Base-by-base conservation (phyloP, 495 filamentous ascomycete species). In the Trichoderma virens region DNA sequence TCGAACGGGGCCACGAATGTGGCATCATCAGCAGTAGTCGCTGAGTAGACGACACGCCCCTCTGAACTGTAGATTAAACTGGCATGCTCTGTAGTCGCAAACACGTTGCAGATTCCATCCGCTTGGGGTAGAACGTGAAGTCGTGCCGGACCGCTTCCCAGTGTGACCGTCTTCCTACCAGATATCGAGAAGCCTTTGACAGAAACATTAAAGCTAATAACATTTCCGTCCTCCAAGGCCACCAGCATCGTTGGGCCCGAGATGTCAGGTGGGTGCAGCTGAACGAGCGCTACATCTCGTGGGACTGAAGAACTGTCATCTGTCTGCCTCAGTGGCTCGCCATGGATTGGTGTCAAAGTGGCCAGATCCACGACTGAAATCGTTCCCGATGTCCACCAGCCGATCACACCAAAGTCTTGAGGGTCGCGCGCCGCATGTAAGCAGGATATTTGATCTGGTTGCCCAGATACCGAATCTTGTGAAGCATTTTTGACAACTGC, bases 211-310 rank as follows among this genome's bases (percentile, higher is more conserved):
- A 93, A 99, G 1, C 89, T 96, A 59, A 94, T 83, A 11, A 99
- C 89, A 68, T 89, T 90, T 28, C 94, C 94, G 74, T 97, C 93
- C 25, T 93, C 91, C 86, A 97, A 91, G n/a, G 92, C 89, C 30
- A 96, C 80, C 65, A 99, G 92, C 2, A 99, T 76, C 0, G 89
- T 96, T 2, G 91, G 87, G 0, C 80, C 79, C 38, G 75, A 67
- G 5, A 72, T 45, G 43, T 70, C 60, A 45, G 71, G 66, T 18
- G 84, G 82, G 16, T 96, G 80, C 1, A 97, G 78, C 56, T 90
- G 83, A 4, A 88, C 87, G 13, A 98, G 79, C 2, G 90, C 83
- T 4, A 98, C 82, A 59, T 91, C 92, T 23, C 93, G 83, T 4
- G 94, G 94, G 59, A 96, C 87, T 9, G 90, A 87, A 14, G 86